Percentiles rank a stretch among this genome's conserved stretches.
Conservation (phyloP, 208 protist species). For the Trypanosoma lewisi region DNA sequence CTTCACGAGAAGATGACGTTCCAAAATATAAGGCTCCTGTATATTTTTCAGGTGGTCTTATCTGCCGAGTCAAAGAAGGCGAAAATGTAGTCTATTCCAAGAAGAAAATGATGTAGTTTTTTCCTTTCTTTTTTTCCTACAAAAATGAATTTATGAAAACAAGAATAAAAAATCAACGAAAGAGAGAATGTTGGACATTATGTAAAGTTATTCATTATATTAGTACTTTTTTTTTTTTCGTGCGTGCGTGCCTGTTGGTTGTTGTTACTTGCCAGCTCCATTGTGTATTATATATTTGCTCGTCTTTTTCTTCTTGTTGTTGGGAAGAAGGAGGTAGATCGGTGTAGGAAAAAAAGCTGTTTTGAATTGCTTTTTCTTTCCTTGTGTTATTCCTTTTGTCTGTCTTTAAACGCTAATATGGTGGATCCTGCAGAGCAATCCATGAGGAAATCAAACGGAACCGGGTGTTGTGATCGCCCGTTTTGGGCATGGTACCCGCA, state of each 20-base stretch:
- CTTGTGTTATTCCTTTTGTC: constrained; percentile 13
- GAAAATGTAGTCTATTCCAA: constrained; percentile 21
- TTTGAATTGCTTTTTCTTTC: too few relatives aligned
- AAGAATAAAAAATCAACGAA: not conserved
- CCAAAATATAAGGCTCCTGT: constrained; percentile 5
- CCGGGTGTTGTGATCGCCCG: not conserved
- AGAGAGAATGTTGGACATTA: too few relatives aligned
- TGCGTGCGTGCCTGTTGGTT: too few relatives aligned
- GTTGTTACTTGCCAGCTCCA: too few relatives aligned
- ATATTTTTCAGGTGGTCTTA: constrained; percentile 36
- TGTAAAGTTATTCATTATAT: too few relatives aligned
- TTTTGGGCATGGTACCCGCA: constrained; percentile 10
- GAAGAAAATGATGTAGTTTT: too few relatives aligned
- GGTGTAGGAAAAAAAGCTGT: too few relatives aligned
- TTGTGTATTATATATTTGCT: too few relatives aligned
- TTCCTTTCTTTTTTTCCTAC: too few relatives aligned
- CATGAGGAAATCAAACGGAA: not conserved
- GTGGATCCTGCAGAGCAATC: not conserved
- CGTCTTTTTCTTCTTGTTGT: too few relatives aligned
- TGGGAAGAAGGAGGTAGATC: too few relatives aligned
- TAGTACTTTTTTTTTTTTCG: too few relatives aligned
- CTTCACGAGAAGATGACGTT: constrained; percentile 6
- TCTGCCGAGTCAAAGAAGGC: constrained; percentile 23
- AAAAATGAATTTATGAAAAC: not conserved
- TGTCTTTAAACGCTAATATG: not conserved